Percentiles rank a stretch among this genome's conserved stretches.
Evolutionary conservation across 2,329 filamentous ascomycete species (phyloP).

Genomic region (Apiospora phragmitis): DNA sequence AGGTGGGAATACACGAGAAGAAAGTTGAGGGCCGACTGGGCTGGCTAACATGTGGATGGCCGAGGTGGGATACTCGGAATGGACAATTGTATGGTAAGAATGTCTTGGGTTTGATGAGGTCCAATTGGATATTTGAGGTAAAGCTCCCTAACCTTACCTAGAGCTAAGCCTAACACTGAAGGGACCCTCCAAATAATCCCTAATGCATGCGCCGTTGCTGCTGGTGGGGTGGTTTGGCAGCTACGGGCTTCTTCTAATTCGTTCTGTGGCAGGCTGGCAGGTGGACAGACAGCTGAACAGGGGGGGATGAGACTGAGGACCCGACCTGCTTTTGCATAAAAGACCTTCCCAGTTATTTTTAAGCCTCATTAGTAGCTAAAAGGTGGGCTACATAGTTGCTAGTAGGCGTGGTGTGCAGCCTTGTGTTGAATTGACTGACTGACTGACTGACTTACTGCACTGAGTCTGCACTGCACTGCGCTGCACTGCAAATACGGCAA

Average conservation of each 20-base stretch:
- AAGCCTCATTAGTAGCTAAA: neutral
- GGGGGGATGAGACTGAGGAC: too few relatives aligned
- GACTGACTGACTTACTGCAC: too few relatives aligned
- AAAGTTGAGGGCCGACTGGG: neutral
- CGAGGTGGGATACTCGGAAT: constrained; percentile 8
- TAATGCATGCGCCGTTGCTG: neutral
- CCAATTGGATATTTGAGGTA: constrained; percentile 9
- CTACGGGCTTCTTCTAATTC: neutral
- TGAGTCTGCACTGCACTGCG: too few relatives aligned
- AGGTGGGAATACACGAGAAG: neutral
- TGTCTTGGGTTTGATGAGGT: constrained; percentile 3
- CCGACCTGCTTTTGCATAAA: neutral
- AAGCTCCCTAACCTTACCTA: neutral
- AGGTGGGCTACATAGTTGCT: neutral
- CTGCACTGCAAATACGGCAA: neutral
- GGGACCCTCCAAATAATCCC: neutral
- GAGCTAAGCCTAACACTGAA: constrained; percentile 4
- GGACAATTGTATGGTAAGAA: constrained; percentile 4
- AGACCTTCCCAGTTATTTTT: neutral
- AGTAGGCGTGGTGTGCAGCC: neutral
- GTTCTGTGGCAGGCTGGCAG: neutral
- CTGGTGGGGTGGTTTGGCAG: neutral
- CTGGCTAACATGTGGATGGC: constrained; percentile 9
- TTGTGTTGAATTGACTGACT: neutral
- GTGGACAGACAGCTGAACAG: too few relatives aligned